Base-by-base conservation (phyloP, 2,329 filamentous ascomycete species). In the Fonsecaea nubica region DNA sequence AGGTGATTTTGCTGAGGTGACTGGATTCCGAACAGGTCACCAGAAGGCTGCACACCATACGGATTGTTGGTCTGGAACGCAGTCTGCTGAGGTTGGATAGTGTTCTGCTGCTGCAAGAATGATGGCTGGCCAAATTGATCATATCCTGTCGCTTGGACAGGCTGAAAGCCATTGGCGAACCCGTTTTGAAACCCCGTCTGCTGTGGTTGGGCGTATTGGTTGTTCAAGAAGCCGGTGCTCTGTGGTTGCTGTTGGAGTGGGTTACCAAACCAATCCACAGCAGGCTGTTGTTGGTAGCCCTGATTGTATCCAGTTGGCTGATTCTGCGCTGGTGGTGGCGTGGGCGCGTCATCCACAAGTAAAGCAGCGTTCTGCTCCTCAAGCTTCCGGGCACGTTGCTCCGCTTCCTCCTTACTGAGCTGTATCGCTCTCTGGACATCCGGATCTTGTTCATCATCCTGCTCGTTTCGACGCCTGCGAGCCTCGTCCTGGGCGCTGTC, bases 241-340 rank as follows among this genome's bases (percentile, higher is more conserved):
- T 93, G 89, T 72, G 90, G 82, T 71, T 85, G 85, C 77, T 92
- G 89, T 65, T 94, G 92, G 74, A 98, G 90, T 12, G 93, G 92
- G 78, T 99, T 99, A 66, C 94, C 95, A 74, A 96, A 95, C 88
- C 96, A 98, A 80, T 99, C 95, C 18, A 99, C 95, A 12, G 92
- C 92, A 64, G 91, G 91, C 76, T 97, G 94, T 80, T 99, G 95
- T 81, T 98, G 93, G 76, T 99, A 99, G 55, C 94, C 94, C 80
- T 97, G 93, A 79, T 97, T 98, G 82, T 92, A 93, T 40, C 93
- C 94, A 13, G 93, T 98, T 48, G 87, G 88, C 79, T 93, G 92
- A 40, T 91, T 86, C 73, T 92, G 90, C 30, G 83, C 79, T 5
- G 89, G 85, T 40, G 87, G 86, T 4, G 89, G 85, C 42, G 87